These are phyloP conservation scores for Fraxinus greggii DNA, from an alignment of 305 asterid species.

Conservation along the genomic window DNA sequence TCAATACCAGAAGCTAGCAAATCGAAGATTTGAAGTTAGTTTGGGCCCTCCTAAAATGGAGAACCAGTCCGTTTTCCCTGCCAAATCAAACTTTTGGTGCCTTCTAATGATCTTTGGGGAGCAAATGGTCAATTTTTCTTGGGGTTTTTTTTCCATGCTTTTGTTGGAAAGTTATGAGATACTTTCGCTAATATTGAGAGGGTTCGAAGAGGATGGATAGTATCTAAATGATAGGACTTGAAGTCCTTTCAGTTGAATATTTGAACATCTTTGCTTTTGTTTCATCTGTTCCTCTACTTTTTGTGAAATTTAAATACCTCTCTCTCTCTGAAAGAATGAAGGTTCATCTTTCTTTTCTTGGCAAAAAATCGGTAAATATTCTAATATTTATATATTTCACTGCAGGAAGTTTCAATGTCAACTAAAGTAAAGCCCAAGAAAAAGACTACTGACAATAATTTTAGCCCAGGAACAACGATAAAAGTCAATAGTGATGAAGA, in stretches of 20 bases:
- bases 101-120: not conserved
- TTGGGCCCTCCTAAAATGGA: not conserved
- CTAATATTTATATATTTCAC: constrained; percentile 20
- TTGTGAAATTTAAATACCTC: not conserved
- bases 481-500: constrained; percentile 61
- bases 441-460: constrained; percentile 26
- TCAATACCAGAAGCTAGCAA: not conserved
- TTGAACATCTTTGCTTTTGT: not conserved
- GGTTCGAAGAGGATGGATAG: not conserved
- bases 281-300: not conserved
- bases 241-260: not conserved
- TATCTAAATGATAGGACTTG: not conserved
- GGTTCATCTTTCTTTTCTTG: not conserved
- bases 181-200: not conserved
- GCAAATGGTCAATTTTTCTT: not conserved
- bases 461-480: constrained; percentile 41
- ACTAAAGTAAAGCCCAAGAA: constrained; percentile 17
- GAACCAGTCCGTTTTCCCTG: not conserved
- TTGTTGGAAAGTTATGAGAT: not conserved
- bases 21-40: not conserved
- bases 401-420: constrained; percentile 40
- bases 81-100: not conserved
- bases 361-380: not conserved
- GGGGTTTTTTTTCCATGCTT: not conserved
- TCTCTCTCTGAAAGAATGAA: constrained; percentile 1